Percentiles rank a stretch among this genome's conserved stretches.
phyloP scores from a whole-genome alignment of 129 eudicot species.

The Chrysanthemum makinoi region DNA sequence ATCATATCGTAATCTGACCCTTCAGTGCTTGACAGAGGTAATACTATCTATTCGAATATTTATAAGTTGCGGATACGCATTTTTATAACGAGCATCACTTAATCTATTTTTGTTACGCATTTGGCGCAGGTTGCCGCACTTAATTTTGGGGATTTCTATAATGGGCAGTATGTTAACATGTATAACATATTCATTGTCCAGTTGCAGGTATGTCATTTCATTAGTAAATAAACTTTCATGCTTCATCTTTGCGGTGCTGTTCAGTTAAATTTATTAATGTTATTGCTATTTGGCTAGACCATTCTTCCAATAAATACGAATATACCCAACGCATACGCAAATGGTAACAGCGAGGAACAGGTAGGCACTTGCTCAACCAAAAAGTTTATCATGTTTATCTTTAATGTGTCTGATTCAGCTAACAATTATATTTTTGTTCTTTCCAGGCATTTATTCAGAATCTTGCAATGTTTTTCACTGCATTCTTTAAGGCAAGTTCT shows the following conservation, averaged over 20 bases:
- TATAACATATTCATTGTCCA: conserved; percentile 77
- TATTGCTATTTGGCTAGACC: conserved; percentile 38
- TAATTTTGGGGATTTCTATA: conserved; percentile 83
- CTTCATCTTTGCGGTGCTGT: neutral
- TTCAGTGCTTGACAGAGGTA: conserved; percentile 96
- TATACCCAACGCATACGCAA: conserved; percentile 76
- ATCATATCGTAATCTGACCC: conserved; percentile 81
- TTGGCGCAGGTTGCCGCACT: conserved; percentile 86
- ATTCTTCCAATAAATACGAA: conserved; percentile 73
- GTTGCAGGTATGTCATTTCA: conserved; percentile 58
- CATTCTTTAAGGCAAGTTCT: conserved; percentile 77
- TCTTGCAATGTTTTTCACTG: conserved; percentile 88
- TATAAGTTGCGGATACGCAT: neutral
- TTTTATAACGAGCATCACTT: conserved; percentile 1
- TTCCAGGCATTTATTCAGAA: conserved; percentile 96
- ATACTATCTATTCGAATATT: neutral
- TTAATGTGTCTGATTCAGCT: conserved; percentile 11
- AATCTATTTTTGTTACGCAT: neutral
- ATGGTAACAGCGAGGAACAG: conserved; percentile 92
- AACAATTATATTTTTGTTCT: conserved; percentile 1
- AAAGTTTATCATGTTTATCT: neutral
- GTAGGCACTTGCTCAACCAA: conserved; percentile 29
- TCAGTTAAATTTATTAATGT: conserved; percentile 4
- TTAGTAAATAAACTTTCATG: neutral
- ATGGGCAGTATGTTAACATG: conserved; percentile 72